Evolutionary conservation across 169 alveolate species (phyloP).

Genomic region (Babesia caballi): DNA sequence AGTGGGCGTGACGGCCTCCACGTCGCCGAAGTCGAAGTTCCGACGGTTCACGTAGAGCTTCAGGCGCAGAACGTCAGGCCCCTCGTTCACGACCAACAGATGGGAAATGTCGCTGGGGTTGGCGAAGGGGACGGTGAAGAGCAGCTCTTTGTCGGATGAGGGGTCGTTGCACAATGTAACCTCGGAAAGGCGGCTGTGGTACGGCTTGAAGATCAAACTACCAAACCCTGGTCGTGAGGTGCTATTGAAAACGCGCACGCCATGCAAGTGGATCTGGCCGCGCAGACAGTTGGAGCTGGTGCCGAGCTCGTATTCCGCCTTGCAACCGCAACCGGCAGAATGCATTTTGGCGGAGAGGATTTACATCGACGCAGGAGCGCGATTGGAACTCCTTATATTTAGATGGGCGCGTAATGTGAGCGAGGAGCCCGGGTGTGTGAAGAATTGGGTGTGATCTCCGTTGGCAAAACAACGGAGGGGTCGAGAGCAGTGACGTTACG

Average conservation of each 20-base stretch:
- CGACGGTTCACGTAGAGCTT: conserved; percentile 47
- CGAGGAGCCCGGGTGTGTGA: too few relatives aligned
- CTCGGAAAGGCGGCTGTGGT: conserved; percentile 26
- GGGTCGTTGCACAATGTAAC: conserved; percentile 31
- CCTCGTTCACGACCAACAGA: conserved; percentile 51
- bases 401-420: too few relatives aligned
- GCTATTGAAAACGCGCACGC: conserved; percentile 59
- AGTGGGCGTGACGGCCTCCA: conserved; percentile 54
- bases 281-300: conserved; percentile 52
- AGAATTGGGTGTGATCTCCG: too few relatives aligned
- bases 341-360: conserved; percentile 32
- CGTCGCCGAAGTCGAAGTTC: conserved; percentile 57
- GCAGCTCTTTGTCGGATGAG: conserved; percentile 42
- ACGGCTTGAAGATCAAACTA: conserved; percentile 41
- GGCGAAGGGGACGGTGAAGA: conserved; percentile 52
- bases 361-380: not conserved
- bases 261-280: conserved; percentile 33
- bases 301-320: conserved; percentile 62
- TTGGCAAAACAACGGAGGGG: too few relatives aligned
- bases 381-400: too few relatives aligned
- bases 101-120: conserved; percentile 55
- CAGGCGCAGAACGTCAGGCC: conserved; percentile 10
- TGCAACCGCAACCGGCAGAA: conserved; percentile 64
- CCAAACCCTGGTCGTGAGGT: conserved; percentile 43
- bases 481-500: too few relatives aligned